A percentile compares a stretch with the other conserved stretches of the same genome.
Evolutionary conservation across 306 rosid species (phyloP).

Genomic region (Cicer arietinum): DNA sequence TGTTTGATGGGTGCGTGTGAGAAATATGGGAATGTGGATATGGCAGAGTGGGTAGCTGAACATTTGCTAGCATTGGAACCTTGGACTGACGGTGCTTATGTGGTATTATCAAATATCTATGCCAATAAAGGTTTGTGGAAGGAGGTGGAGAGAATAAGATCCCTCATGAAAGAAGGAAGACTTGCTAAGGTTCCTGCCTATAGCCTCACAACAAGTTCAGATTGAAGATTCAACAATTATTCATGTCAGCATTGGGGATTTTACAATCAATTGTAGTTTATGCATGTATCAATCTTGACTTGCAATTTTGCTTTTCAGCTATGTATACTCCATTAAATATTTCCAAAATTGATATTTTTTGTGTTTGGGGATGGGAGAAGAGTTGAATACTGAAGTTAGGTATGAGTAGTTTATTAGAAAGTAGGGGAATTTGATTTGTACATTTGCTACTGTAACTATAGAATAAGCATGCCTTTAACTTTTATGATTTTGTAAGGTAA

Average conservation of each 20-base stretch:
- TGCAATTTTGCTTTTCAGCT: neutral
- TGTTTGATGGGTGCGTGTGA: constrained; percentile 85
- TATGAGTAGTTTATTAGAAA: constrained; percentile 6
- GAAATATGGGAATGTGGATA: constrained; percentile 71
- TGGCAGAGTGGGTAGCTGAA: constrained; percentile 84
- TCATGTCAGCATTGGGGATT: neutral
- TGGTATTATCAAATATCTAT: constrained; percentile 75
- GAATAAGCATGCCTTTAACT: neutral
- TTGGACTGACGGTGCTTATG: constrained; percentile 74
- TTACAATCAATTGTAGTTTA: constrained; percentile 4
- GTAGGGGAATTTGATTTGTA: constrained; percentile 10
- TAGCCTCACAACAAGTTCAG: constrained; percentile 60
- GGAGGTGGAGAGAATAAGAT: constrained; percentile 67
- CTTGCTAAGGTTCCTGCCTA: constrained; percentile 74
- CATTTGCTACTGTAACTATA: constrained; percentile 27
- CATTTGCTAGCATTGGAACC: constrained; percentile 78
- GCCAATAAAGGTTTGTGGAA: constrained; percentile 76
- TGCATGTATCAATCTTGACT: neutral
- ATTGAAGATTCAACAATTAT: constrained; percentile 43
- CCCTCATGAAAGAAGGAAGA: constrained; percentile 56
- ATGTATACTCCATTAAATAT: constrained; percentile 13
- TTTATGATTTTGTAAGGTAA: neutral
- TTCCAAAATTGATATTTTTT: neutral
- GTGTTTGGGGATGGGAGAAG: neutral
- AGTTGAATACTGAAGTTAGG: constrained; percentile 2